Percentiles rank a stretch among this genome's conserved stretches.
Conservation (phyloP, 129 eudicot genomes). For the carrot (Daucus carota) region DNA sequence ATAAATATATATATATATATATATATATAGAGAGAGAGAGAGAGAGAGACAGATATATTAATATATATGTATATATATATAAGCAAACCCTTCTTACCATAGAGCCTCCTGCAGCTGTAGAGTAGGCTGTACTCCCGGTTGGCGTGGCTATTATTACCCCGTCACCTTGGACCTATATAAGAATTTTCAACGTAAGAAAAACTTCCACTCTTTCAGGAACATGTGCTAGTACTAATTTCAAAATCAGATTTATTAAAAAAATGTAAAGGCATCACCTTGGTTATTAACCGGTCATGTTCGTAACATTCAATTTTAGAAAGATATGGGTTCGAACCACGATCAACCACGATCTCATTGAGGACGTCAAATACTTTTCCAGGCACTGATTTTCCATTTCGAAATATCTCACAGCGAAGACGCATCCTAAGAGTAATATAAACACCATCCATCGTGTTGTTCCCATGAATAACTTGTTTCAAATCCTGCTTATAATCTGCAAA, state of each 20-base stretch:
- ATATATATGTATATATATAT: background rate
- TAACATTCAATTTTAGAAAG: slow-evolving; percentile 92
- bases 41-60: no score
- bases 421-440: slow-evolving; percentile 93
- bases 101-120: slow-evolving; percentile 99
- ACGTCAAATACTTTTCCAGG: slow-evolving; percentile 96
- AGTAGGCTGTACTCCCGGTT: slow-evolving; percentile 98
- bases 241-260: background rate
- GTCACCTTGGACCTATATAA: slow-evolving; percentile 87
- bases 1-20: no score
- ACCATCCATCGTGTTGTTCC: slow-evolving; percentile 85
- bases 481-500: slow-evolving; percentile 83
- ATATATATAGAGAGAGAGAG: no score
- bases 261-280: slow-evolving; percentile 55
- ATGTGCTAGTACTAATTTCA: background rate
- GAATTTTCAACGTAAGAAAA: background rate
- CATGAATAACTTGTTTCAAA: slow-evolving; percentile 74
- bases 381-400: slow-evolving; percentile 81
- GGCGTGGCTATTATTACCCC: slow-evolving; percentile 99
- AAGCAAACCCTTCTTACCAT: slow-evolving; percentile 47
- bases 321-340: slow-evolving; percentile 98
- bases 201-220: background rate
- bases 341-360: slow-evolving; percentile 89
- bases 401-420: slow-evolving; percentile 94
- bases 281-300: slow-evolving; percentile 96